Evolutionary conservation across 257 asterid genomes (phyloP).

Genomic region (Cynanchum wilfordii): DNA sequence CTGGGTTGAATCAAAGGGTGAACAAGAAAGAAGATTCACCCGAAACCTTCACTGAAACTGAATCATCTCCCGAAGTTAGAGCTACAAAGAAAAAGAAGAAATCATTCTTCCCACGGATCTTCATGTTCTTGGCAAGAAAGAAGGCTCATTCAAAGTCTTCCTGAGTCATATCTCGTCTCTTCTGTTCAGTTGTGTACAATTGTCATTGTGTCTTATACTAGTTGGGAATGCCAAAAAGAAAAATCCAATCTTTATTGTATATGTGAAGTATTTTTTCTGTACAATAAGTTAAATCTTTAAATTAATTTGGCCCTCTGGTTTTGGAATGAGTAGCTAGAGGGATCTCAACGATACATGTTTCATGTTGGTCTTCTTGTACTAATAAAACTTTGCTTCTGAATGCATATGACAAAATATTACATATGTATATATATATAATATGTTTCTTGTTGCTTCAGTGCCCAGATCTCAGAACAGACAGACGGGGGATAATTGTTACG

Average conservation of each 20-base stretch:
- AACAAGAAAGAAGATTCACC: conserved; percentile 41
- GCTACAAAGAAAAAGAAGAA: conserved; percentile 55
- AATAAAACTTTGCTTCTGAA: not conserved
- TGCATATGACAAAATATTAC: not conserved
- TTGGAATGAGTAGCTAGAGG: conserved; percentile 1
- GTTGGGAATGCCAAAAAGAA: not conserved
- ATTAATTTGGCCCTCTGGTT: not conserved
- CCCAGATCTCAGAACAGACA: too few species aligned
- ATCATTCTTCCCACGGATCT: conserved; percentile 46
- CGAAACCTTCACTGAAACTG: conserved; percentile 44
- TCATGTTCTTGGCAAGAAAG: conserved; percentile 47
- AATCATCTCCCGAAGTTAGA: conserved; percentile 41
- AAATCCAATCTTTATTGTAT: conserved; percentile 10
- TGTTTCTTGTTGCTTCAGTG: too few species aligned
- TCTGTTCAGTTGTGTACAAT: not conserved
- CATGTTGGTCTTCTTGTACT: conserved; percentile 8
- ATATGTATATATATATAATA: too few species aligned
- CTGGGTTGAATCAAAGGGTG: conserved; percentile 22
- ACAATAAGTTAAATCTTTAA: not conserved
- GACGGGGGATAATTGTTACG: too few species aligned
- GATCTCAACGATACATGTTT: not conserved
- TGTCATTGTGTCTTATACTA: not conserved
- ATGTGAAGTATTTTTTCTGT: conserved; percentile 13
- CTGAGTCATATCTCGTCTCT: not conserved
- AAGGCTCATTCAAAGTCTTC: conserved; percentile 30